Conservation (phyloP, 2,329 filamentous ascomycete species). For the Clarireedia homoeocarpa region DNA sequence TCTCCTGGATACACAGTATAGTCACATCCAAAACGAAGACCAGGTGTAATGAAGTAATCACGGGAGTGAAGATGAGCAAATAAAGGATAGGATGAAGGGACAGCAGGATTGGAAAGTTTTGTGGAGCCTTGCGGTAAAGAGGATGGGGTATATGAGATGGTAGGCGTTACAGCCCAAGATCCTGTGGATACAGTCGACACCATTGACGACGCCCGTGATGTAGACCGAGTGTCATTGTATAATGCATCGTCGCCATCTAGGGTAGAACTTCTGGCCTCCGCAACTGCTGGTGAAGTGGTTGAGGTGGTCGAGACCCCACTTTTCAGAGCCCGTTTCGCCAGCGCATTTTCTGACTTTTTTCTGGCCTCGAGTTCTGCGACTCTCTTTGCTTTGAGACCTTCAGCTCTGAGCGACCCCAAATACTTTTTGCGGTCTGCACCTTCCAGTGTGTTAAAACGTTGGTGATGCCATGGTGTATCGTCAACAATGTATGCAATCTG, state of each 20-base stretch:
- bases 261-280: neutral
- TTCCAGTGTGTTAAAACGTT: constrained; percentile 51
- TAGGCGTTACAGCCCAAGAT: constrained; percentile 34
- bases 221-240: constrained; percentile 27
- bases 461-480: constrained; percentile 62
- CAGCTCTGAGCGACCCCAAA: constrained; percentile 42
- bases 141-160: constrained; percentile 36
- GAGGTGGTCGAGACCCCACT: constrained; percentile 11
- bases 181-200: constrained; percentile 9
- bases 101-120: constrained; percentile 29
- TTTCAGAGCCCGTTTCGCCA: constrained; percentile 24
- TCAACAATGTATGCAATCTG: constrained; percentile 74
- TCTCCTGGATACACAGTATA: constrained; percentile 96
- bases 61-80: constrained; percentile 71
- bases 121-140: constrained; percentile 20
- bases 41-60: constrained; percentile 84
- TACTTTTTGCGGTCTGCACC: constrained; percentile 54
- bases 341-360: constrained; percentile 20
- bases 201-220: constrained; percentile 29
- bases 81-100: constrained; percentile 58
- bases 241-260: constrained; percentile 14
- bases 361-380: constrained; percentile 25
- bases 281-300: constrained; percentile 6
- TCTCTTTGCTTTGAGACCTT: constrained; percentile 40
- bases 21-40: constrained; percentile 86